These are phyloP conservation scores for Acorus gramineus DNA, from an alignment of 106 monocot species.

Conservation along the genomic window DNA sequence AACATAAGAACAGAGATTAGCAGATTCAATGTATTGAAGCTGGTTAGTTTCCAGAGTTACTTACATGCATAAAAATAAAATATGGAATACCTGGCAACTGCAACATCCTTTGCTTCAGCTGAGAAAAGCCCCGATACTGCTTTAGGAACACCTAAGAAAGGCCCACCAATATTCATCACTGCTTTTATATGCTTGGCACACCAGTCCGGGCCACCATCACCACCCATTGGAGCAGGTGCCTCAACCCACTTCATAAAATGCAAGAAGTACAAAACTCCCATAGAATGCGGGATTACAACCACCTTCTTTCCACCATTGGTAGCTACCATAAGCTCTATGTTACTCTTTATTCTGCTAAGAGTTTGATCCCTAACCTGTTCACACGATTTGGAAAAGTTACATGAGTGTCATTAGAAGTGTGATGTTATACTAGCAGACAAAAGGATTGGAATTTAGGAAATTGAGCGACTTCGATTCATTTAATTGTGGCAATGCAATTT, in stretches of 20 bases:
- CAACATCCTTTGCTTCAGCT: constrained; percentile 97
- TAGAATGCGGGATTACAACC: constrained; percentile 98
- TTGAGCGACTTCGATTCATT: not conserved
- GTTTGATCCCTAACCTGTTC: constrained; percentile 83
- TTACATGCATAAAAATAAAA: no score
- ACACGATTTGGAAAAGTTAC: not conserved
- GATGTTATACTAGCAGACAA: not conserved
- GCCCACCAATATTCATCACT: constrained; percentile 97
- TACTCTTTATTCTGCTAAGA: constrained; percentile 91
- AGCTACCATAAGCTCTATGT: constrained; percentile 88
- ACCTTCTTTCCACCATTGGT: constrained; percentile 96
- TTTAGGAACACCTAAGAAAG: constrained; percentile 97
- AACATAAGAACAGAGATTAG: not conserved
- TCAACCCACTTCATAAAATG: constrained; percentile 99
- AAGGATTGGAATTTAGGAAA: not conserved
- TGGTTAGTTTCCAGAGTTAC: no score
- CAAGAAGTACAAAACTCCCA: constrained; percentile 94
- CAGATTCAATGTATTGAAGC: no score
- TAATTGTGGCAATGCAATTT: no score
- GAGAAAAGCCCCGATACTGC: constrained; percentile 89
- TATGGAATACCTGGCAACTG: constrained; percentile 61
- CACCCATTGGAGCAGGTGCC: constrained; percentile 86
- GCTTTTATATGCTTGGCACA: constrained; percentile 94
- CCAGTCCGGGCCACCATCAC: constrained; percentile 82
- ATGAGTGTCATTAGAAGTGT: no score